phyloP scores from a whole-genome alignment of 1,139 yeast genomes.

The Taphrina flavorubra region DNA sequence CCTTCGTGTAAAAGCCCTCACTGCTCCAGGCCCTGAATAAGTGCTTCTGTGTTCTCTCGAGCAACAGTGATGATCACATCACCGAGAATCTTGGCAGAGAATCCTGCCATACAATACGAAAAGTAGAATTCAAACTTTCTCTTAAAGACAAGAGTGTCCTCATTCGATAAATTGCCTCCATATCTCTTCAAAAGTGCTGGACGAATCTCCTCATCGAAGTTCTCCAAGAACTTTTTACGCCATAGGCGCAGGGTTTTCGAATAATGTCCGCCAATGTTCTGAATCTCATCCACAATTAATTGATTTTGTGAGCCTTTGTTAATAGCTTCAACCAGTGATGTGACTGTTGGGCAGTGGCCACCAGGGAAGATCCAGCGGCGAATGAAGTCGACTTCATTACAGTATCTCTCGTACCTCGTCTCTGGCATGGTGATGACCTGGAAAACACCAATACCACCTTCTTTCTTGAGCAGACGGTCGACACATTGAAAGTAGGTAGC shows the following conservation, averaged over 20 bases:
- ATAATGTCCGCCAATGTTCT: conserved; percentile 41
- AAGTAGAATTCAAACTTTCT: conserved; percentile 35
- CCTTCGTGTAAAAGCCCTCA: background rate
- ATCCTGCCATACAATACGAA: conserved; percentile 39
- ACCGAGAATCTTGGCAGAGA: conserved; percentile 27
- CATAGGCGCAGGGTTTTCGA: conserved; percentile 33
- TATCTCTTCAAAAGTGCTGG: conserved; percentile 30
- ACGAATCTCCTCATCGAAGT: conserved; percentile 33
- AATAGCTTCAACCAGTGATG: conserved; percentile 35
- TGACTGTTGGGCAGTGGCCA: conserved; percentile 37
- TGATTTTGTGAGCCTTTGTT: conserved; percentile 36
- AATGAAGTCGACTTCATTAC: conserved; percentile 38
- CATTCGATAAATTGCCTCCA: conserved; percentile 24
- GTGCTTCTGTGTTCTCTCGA: conserved; percentile 29
- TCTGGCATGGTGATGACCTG: conserved; percentile 69
- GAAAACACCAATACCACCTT: conserved; percentile 63
- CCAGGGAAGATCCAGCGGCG: conserved; percentile 41
- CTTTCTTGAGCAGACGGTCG: conserved; percentile 36
- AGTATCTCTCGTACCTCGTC: conserved; percentile 73
- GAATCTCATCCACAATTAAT: conserved; percentile 34
- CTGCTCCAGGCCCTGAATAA: conserved; percentile 31
- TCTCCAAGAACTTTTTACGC: conserved; percentile 31
- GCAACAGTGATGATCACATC: conserved; percentile 39
- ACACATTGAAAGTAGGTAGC: conserved; percentile 36
- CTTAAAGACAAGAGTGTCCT: conserved; percentile 33